These are phyloP conservation scores for Lachnellula occidentalis DNA, from an alignment of 2,329 filamentous ascomycete species.

Conservation along the genomic window DNA sequence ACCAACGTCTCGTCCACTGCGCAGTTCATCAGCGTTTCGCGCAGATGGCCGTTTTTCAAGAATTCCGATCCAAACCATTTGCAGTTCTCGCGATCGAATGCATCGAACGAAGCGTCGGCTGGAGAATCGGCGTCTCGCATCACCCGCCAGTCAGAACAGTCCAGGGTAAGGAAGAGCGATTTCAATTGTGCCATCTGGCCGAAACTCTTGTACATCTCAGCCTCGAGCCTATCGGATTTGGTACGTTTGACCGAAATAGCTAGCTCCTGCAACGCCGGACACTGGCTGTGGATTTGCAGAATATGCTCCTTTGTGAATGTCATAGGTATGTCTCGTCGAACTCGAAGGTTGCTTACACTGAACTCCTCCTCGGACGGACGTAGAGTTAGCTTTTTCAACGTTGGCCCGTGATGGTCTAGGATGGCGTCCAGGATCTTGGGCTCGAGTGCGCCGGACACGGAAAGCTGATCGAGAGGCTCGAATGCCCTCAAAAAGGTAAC, in stretches of 20 bases:
- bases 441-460: constrained; percentile 5
- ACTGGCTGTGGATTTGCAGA: constrained; percentile 9
- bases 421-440: constrained; percentile 9
- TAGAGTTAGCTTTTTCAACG: constrained; percentile 6
- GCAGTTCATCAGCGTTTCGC: constrained; percentile 9
- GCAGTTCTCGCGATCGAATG: constrained; percentile 2
- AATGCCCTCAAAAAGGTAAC: constrained; percentile 3
- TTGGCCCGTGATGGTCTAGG: constrained; percentile 7
- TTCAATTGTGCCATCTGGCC: constrained; percentile 6
- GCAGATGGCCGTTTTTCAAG: constrained; percentile 4
- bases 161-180: constrained; percentile 10
- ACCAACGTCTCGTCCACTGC: constrained; percentile 8
- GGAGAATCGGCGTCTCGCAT: constrained; percentile 1
- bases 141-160: constrained; percentile 11
- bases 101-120: constrained; percentile 8
- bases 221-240: constrained; percentile 2
- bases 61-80: not conserved
- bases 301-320: constrained; percentile 6
- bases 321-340: constrained; percentile 7
- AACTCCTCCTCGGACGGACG: constrained; percentile 2
- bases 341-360: not conserved
- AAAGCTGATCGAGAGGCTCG: constrained; percentile 10
- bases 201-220: constrained; percentile 7
- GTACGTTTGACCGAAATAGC: constrained; percentile 9
- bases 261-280: constrained; percentile 7